Conservation (phyloP, 768 basidiomycete species). For the Termitomyces titanicus region DNA sequence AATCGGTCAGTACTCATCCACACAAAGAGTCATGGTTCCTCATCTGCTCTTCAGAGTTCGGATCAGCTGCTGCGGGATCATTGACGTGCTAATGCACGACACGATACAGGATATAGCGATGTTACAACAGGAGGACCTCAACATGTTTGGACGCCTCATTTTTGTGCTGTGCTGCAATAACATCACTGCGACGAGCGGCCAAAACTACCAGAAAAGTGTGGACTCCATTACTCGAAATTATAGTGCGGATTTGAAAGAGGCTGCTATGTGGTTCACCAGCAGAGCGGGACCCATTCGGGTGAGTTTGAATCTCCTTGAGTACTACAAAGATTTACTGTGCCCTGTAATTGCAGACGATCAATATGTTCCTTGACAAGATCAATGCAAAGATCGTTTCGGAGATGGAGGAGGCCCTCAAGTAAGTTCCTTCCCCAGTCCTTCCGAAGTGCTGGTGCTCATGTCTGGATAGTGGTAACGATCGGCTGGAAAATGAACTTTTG, state of each 20-base stretch:
- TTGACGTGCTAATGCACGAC: constrained; percentile 83
- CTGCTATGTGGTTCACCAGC: constrained; percentile 72
- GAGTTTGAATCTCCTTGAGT: neutral
- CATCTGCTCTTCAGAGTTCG: constrained; percentile 52
- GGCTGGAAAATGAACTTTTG: constrained; percentile 78
- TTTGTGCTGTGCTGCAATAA: constrained; percentile 76
- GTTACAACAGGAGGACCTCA: constrained; percentile 85
- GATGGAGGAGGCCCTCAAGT: constrained; percentile 83
- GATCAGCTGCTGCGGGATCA: constrained; percentile 82
- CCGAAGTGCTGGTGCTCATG: neutral
- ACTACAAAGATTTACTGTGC: neutral
- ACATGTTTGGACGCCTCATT: constrained; percentile 81
- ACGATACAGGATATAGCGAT: constrained; percentile 52
- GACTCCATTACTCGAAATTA: constrained; percentile 74
- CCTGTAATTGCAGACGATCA: constrained; percentile 52
- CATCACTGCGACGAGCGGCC: constrained; percentile 51
- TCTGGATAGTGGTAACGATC: constrained; percentile 64
- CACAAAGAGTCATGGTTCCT: neutral
- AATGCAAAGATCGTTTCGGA: constrained; percentile 70
- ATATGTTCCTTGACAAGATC: constrained; percentile 79
- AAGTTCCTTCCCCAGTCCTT: constrained; percentile 18
- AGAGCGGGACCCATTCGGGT: constrained; percentile 71
- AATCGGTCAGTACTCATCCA: constrained; percentile 56
- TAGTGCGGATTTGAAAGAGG: constrained; percentile 76
- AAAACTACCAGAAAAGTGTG: constrained; percentile 67